Evolutionary conservation across 108 stramenopile species (phyloP).

Genomic region (Cyclostephanos tholiformis): DNA sequence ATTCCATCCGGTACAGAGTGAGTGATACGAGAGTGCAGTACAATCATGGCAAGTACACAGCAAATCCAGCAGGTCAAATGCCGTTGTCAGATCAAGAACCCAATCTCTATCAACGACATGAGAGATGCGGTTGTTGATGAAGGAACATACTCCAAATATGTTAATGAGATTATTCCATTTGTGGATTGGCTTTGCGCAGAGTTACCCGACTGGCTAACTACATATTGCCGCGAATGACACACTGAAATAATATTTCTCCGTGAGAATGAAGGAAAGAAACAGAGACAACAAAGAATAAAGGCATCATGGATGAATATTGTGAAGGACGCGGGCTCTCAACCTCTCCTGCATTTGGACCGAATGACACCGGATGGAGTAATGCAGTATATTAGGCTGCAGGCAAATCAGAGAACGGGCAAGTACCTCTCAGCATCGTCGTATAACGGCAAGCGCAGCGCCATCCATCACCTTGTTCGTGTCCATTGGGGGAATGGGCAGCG

Average conservation of each 20-base stretch:
- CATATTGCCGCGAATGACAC: neutral
- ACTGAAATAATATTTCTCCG: neutral
- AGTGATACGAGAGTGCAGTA: too few relatives aligned
- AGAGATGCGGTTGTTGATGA: neutral
- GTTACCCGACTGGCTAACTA: constrained; percentile 1
- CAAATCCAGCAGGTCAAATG: too few relatives aligned
- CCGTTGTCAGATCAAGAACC: constrained; percentile 4
- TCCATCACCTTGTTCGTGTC: constrained; percentile 8
- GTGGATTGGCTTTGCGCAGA: neutral
- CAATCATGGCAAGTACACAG: too few relatives aligned
- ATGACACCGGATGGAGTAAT: constrained; percentile 10
- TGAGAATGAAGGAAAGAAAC: constrained; percentile 2
- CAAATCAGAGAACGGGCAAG: constrained; percentile 2
- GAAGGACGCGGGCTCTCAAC: neutral
- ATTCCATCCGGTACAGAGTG: too few relatives aligned
- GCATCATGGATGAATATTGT: constrained; percentile 1
- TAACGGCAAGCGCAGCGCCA: constrained; percentile 5
- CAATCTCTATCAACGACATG: constrained; percentile 2
- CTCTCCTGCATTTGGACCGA: neutral
- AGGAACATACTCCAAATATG: constrained; percentile 7
- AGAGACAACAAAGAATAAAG: neutral
- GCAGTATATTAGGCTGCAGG: neutral
- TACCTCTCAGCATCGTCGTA: neutral
- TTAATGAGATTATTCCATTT: constrained; percentile 2
- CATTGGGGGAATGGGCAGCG: neutral